phyloP scores from a whole-genome alignment of 768 basidiomycete genomes.

The Sarcodon sp. region DNA sequence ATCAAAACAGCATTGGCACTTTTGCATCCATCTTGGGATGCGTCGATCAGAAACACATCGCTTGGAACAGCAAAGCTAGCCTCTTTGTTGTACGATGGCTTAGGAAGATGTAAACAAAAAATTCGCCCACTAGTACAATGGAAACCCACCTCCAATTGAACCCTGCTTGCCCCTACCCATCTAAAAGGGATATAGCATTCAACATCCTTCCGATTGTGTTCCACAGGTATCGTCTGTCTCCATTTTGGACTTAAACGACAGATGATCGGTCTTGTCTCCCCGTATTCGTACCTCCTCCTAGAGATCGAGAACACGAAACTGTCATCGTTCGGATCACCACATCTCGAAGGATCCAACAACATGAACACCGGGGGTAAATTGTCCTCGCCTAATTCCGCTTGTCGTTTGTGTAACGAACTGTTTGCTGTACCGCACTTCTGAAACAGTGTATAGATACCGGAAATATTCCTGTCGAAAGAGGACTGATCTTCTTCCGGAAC shows the following conservation, averaged over 20 bases:
- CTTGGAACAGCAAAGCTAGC: slow-evolving; percentile 59
- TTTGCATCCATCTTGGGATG: slow-evolving; percentile 50
- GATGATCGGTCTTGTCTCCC: slow-evolving; percentile 67
- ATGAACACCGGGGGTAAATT: slow-evolving; percentile 56
- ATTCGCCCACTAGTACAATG: neutral
- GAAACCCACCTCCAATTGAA: slow-evolving; percentile 40
- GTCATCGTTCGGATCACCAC: slow-evolving; percentile 64
- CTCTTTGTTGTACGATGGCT: slow-evolving; percentile 41
- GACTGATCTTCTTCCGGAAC: slow-evolving; percentile 32
- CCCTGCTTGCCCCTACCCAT: slow-evolving; percentile 43
- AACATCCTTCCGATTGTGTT: slow-evolving; percentile 32
- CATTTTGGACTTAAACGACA: slow-evolving; percentile 64
- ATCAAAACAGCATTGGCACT: slow-evolving; percentile 70
- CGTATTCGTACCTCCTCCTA: slow-evolving; percentile 68
- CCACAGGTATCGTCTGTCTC: slow-evolving; percentile 48
- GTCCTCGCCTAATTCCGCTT: slow-evolving; percentile 25
- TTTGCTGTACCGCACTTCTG: slow-evolving; percentile 88
- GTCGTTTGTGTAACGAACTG: slow-evolving; percentile 64
- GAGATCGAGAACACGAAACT: slow-evolving; percentile 76
- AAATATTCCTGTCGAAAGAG: slow-evolving; percentile 66
- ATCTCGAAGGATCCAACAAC: slow-evolving; percentile 79
- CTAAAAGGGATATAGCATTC: slow-evolving; percentile 44
- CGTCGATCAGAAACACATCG: slow-evolving; percentile 33
- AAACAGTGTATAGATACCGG: slow-evolving; percentile 66
- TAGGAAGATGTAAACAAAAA: neutral